Evolutionary conservation across 129 eudicot species (phyloP).

Genomic region (Centella asiatica): DNA sequence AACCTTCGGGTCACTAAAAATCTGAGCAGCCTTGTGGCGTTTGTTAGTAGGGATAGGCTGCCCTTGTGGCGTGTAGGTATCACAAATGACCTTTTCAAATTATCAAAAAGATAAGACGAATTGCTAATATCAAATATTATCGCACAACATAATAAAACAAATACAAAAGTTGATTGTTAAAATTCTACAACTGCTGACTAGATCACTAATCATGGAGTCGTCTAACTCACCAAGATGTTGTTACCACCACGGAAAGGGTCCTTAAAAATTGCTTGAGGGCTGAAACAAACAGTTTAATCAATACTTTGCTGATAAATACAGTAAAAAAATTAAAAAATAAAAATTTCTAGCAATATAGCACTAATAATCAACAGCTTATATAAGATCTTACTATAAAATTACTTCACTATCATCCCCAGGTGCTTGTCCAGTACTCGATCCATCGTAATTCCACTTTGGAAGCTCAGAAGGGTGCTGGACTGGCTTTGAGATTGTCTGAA

Average conservation of each 20-base stretch:
- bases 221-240: constrained; percentile 75
- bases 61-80: constrained; percentile 87
- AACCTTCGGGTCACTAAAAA: constrained; percentile 78
- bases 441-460: constrained; percentile 97
- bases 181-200: neutral
- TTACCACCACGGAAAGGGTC: constrained; percentile 99
- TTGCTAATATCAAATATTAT: neutral
- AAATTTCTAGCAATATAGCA: neutral
- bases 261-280: constrained; percentile 95
- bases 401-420: constrained; percentile 99
- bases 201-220: constrained; percentile 2
- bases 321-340: too few relatives aligned
- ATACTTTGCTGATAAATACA: neutral
- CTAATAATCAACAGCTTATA: neutral
- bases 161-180: neutral
- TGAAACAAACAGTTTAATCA: constrained; percentile 26
- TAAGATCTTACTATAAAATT: constrained; percentile 73
- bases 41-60: constrained; percentile 97
- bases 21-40: constrained; percentile 82
- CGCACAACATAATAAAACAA: neutral
- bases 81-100: constrained; percentile 71
- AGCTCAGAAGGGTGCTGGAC: constrained; percentile 91
- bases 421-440: constrained; percentile 98
- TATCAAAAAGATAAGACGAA: neutral
- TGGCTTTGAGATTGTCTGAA: constrained; percentile 76